A percentile compares a stretch with the other conserved stretches of the same genome.
Evolutionary conservation across 2,329 filamentous ascomycete species (phyloP).

Genomic region (Ophiostoma novo-ulmi): DNA sequence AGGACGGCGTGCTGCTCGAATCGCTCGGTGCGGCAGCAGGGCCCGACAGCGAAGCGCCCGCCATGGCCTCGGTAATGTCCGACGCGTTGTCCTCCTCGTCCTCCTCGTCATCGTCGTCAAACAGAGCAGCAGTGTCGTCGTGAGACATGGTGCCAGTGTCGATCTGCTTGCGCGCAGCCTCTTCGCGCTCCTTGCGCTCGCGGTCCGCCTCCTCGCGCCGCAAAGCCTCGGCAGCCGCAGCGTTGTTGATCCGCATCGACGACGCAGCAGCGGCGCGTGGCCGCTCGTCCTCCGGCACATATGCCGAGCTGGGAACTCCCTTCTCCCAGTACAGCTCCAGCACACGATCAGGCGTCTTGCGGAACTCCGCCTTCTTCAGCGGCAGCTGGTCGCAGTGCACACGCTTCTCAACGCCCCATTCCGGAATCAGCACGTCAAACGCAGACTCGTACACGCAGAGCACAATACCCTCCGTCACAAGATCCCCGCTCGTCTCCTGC

Average conservation of each 20-base stretch:
- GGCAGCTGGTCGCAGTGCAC: conserved; percentile 98
- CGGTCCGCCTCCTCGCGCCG: conserved; percentile 79
- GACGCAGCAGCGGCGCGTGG: conserved; percentile 64
- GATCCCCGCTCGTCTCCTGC: conserved; percentile 78
- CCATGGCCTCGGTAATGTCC: conserved; percentile 84
- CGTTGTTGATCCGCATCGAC: conserved; percentile 68
- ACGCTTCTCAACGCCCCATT: conserved; percentile 98
- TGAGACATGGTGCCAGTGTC: conserved; percentile 92
- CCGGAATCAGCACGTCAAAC: conserved; percentile 95
- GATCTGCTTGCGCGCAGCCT: conserved; percentile 86
- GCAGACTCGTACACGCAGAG: conserved; percentile 97
- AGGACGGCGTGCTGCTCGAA: conserved; percentile 84
- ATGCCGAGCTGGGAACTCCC: conserved; percentile 91
- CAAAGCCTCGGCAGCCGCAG: conserved; percentile 63
- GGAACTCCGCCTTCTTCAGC: conserved; percentile 97
- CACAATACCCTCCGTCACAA: conserved; percentile 93
- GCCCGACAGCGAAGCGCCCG: conserved; percentile 82
- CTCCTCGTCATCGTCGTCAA: conserved; percentile 93
- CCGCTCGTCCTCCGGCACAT: conserved; percentile 93
- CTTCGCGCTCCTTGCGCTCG: conserved; percentile 78
- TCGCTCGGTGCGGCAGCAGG: conserved; percentile 90
- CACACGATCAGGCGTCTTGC: conserved; percentile 81
- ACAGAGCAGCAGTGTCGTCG: conserved; percentile 90
- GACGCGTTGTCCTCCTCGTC: conserved; percentile 85
- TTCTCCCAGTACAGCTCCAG: conserved; percentile 99